phyloP scores from a whole-genome alignment of 2,329 filamentous ascomycete species.

The Exophiala dermatitidis region DNA sequence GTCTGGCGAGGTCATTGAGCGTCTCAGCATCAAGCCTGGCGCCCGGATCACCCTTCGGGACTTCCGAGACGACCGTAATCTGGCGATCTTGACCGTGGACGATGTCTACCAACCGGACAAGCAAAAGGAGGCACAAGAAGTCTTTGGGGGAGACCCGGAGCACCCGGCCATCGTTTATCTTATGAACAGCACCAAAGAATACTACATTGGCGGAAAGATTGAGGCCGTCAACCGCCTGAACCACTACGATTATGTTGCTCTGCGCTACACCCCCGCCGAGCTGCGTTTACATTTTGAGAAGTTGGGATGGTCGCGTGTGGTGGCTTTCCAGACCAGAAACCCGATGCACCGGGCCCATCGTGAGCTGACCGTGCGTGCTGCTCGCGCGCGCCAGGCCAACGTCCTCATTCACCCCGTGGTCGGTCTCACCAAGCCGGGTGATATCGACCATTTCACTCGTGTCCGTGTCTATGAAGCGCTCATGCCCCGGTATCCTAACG shows the following conservation, averaged over 20 bases:
- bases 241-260: constrained; percentile 97
- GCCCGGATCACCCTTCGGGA: constrained; percentile 83
- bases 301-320: constrained; percentile 94
- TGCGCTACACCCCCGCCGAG: constrained; percentile 93
- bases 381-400: constrained; percentile 91
- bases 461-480: constrained; percentile 98
- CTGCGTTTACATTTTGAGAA: constrained; percentile 97
- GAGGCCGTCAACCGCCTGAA: constrained; percentile 91
- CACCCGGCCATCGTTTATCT: constrained; percentile 93
- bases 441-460: constrained; percentile 99
- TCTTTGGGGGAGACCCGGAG: constrained; percentile 86
- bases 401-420: constrained; percentile 98
- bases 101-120: constrained; percentile 96
- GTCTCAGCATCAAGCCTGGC: constrained; percentile 68
- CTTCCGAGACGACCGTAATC: constrained; percentile 89
- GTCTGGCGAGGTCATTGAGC: constrained; percentile 64
- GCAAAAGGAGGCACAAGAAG: constrained; percentile 82
- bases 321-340: constrained; percentile 98
- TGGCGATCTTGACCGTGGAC: constrained; percentile 91
- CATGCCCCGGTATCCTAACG: constrained; percentile 93
- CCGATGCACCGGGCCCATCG: constrained; percentile 98
- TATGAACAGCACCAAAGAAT: constrained; percentile 70
- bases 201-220: constrained; percentile 91
- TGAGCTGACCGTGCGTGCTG: constrained; percentile 94
- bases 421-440: constrained; percentile 95